Conservation (phyloP, 1,284 basidiomycete genomes). For the Blastosporella zonata region DNA sequence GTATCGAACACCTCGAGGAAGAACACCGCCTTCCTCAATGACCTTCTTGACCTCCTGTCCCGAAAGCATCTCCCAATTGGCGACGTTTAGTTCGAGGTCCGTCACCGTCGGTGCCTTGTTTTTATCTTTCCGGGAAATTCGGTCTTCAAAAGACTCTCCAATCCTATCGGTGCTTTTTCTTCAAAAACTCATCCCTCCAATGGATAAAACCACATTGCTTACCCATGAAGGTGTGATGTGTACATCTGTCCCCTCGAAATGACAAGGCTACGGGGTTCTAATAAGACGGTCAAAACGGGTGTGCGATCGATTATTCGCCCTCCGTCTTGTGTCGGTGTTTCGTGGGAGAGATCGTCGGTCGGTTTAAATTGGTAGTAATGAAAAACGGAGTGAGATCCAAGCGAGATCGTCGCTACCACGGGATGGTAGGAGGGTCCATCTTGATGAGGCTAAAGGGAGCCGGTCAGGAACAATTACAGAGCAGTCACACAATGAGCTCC, state of each 20-base stretch:
- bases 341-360: conserved; percentile 17
- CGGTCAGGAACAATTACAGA: background rate
- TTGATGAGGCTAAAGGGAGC: conserved; percentile 73
- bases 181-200: conserved; percentile 1
- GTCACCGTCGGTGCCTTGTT: conserved; percentile 22
- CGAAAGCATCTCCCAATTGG: conserved; percentile 52
- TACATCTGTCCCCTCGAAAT: conserved; percentile 75
- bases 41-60: conserved; percentile 36
- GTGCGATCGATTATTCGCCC: conserved; percentile 58
- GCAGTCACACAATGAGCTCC: conserved; percentile 2
- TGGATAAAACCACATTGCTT: conserved; percentile 16
- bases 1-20: conserved; percentile 62
- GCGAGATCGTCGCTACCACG: conserved; percentile 85
- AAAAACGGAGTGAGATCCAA: conserved; percentile 82
- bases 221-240: conserved; percentile 68
- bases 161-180: conserved; percentile 16
- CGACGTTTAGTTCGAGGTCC: conserved; percentile 39
- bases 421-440: conserved; percentile 89
- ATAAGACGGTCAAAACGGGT: conserved; percentile 70
- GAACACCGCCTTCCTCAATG: conserved; percentile 42
- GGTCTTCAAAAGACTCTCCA: conserved; percentile 37
- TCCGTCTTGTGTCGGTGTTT: conserved; percentile 12
- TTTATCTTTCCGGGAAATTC: conserved; percentile 27
- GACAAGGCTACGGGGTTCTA: conserved; percentile 81
- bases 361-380: conserved; percentile 76